Base-by-base conservation (phyloP, 805 yeast genomes). In the Candida piceae region DNA sequence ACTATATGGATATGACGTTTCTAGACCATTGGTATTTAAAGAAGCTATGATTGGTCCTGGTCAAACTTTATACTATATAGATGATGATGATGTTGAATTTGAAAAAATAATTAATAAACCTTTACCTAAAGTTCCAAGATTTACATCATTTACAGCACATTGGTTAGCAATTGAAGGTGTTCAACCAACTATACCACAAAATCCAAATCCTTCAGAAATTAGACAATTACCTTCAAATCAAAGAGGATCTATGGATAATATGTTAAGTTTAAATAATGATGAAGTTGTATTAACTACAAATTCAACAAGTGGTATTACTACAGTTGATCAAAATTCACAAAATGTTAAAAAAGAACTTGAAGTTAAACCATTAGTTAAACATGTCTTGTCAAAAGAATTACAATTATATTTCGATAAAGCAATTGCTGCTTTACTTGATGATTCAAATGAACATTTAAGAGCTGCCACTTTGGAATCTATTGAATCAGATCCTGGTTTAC, bases 141-240 rank as follows among this genome's bases (percentile, higher is more conserved):
- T 82, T 42, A 81, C 95, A 3, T 81, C 96, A 1, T 89, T 85
- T 59, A 88, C 97, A 0, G 95, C 97, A 5, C 95, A 84, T 58
- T 90, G 98, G 97, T 69, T 94, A 22, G 97, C 98, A 0, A 85
- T 93, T 36, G 99, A 93, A 62, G 99, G 99, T 40, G 95, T 93
- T 7, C 99, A 93, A 57, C 98, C 99, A 1, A 81, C 93, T 22
- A 90, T 93, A 38, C 95, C 97, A 2, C 98, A 94, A 62, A 93
- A 93, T 63, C 99, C 99, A 17, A 73, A 81, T 34, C 74, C 80
- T 16, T 70, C 78, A 34, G 97, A 89, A 49, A 80, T 90, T 44
- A 78, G 80, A 55, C 74, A 77, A 23, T 64, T 86, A 38, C 84
- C 95, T 15, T 87, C 95, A 4, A 69, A 78, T 20, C 70, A 79